phyloP scores from a whole-genome alignment of 768 basidiomycete genomes.

The Mycena filopes region DNA sequence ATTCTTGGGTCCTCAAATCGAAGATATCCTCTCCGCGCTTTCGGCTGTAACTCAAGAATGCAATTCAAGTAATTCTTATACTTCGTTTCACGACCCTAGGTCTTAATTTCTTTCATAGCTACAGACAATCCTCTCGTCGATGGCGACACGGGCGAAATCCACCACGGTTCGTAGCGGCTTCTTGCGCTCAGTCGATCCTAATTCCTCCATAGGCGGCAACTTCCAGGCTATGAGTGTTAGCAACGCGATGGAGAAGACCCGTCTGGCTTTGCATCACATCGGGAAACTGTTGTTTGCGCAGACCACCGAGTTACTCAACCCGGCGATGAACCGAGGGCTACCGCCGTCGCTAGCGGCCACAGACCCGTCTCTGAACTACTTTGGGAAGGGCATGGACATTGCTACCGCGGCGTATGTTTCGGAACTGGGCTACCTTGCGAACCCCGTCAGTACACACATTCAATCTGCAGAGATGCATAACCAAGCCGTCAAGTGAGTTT shows the following conservation, averaged over 20 bases:
- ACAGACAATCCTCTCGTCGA: slow-evolving; percentile 88
- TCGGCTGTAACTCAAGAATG: slow-evolving; percentile 73
- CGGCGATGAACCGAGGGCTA: slow-evolving; percentile 82
- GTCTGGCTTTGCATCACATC: slow-evolving; percentile 74
- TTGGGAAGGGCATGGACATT: slow-evolving; percentile 83
- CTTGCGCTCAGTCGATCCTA: not conserved
- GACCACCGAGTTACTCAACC: slow-evolving; percentile 80
- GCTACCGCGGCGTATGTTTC: slow-evolving; percentile 83
- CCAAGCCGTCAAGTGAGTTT: slow-evolving; percentile 80
- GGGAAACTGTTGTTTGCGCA: slow-evolving; percentile 80
- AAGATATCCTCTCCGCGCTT: slow-evolving; percentile 74
- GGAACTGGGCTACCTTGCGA: slow-evolving; percentile 82
- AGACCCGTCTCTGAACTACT: slow-evolving; percentile 82
- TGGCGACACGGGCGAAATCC: slow-evolving; percentile 68
- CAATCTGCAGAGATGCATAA: slow-evolving; percentile 91
- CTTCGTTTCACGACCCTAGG: not conserved
- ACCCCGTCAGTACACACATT: slow-evolving; percentile 81
- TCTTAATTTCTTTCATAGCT: slow-evolving; percentile 52
- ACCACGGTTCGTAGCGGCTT: slow-evolving; percentile 72
- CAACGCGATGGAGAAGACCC: slow-evolving; percentile 88
- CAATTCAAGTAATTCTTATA: slow-evolving; percentile 72
- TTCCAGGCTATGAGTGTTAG: slow-evolving; percentile 88
- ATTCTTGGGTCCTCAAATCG: slow-evolving; percentile 83
- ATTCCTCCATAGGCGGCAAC: slow-evolving; percentile 66
- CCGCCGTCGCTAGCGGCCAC: slow-evolving; percentile 80